A percentile compares a stretch with the other conserved stretches of the same genome.
These are phyloP conservation scores for Suillus bovinus DNA, from an alignment of 768 basidiomycete genomes.

Conservation along the genomic window DNA sequence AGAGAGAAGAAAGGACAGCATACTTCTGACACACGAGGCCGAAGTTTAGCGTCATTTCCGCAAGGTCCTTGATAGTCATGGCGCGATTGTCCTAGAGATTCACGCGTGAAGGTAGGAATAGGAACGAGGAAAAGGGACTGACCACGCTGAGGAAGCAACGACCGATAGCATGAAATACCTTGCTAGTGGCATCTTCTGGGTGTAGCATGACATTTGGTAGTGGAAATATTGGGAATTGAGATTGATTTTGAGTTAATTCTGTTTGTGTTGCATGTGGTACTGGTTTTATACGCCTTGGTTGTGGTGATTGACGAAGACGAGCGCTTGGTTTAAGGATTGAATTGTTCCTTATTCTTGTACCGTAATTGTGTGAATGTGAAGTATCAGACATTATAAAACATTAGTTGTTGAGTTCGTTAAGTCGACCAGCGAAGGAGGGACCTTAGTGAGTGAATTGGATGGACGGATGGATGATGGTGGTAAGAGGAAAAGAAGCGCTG, in stretches of 20 bases:
- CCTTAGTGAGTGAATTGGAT: not conserved
- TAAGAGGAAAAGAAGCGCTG: not conserved
- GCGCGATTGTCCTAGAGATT: constrained; percentile 69
- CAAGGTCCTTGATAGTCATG: constrained; percentile 85
- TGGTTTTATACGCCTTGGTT: constrained; percentile 35
- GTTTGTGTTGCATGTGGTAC: constrained; percentile 24
- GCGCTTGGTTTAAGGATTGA: constrained; percentile 51
- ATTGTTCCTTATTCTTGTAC: constrained; percentile 55
- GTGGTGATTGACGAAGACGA: constrained; percentile 49
- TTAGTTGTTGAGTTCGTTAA: not conserved
- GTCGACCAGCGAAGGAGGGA: constrained; percentile 1
- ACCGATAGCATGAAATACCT: constrained; percentile 72
- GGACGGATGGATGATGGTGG: not conserved
- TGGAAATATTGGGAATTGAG: constrained; percentile 49
- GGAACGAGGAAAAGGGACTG: constrained; percentile 29
- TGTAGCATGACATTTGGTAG: constrained; percentile 67
- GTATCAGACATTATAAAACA: constrained; percentile 14
- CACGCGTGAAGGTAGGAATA: constrained; percentile 13
- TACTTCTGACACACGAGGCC: constrained; percentile 80
- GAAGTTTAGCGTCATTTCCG: constrained; percentile 63
- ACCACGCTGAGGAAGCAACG: constrained; percentile 76
- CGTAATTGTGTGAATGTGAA: constrained; percentile 46
- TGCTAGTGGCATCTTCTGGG: constrained; percentile 69
- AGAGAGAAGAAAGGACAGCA: constrained; percentile 27
- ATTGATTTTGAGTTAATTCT: constrained; percentile 17